Evolutionary conservation across 2,329 filamentous ascomycete species (phyloP), one percentile per base, ranked within the genome.

Genomic region (Exutisphaerella laricina): DNA sequence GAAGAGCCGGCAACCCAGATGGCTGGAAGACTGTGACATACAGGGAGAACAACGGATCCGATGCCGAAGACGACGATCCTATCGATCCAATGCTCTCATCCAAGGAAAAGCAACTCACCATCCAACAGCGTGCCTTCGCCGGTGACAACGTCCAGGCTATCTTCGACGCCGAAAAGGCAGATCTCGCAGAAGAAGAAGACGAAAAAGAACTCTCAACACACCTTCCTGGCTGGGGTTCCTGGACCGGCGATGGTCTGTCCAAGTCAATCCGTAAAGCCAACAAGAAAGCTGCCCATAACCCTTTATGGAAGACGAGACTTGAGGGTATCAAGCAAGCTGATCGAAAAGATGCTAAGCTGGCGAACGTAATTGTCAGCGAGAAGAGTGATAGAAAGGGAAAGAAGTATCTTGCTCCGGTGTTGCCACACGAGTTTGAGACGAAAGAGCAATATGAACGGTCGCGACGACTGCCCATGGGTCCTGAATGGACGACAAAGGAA

Each of bases 401-500:
- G 58, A 89, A 87, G 62, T 97, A 94, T 60, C 75, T 95, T 58
- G 89, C 92, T 13, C 80, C 81, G 6, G 78, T 80, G 57, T 72
- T 98, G 38, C 92, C 92, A 37, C 86, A 94, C 67, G 82, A 82
- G n/a, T 97, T 88, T 66, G 90, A 96, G 72, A 87, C 78, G 20
- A 77, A 76, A 55, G 77, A 85, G 60, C 88, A 96, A 71, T 97
- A 97, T 68, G 92, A 98, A 72, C 74, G 90, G 38, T 85, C 84
- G 51, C 71, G 97, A 45, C 76, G 90, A 31, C 69, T 96, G 54
- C 92, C 92, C 1, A 79, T 97, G 48, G 92, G 92, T 1, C 87
- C 85, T 12, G 90, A 98, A 67, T 98, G 90, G 89, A 81, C 82
- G 55, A 97, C 90, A n/a, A 96, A 95, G 77, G 81, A 88, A 70